Conservation (phyloP, 306 rosid genomes). For the Quercus alba region DNA sequence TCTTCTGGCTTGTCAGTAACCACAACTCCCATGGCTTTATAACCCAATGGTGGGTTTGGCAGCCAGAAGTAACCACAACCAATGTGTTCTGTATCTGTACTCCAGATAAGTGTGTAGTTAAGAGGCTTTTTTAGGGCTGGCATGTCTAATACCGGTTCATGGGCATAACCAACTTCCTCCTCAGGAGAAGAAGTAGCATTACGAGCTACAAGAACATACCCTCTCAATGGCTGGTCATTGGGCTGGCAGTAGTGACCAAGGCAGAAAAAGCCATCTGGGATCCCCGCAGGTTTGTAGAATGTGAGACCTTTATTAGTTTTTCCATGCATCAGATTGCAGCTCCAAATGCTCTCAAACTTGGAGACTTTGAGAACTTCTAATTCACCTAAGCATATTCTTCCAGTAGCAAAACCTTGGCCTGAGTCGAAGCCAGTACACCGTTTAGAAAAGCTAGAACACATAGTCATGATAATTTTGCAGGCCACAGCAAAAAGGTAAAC, state of each 20-base stretch:
- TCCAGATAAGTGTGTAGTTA: conserved; percentile 67
- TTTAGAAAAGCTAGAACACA: conserved; percentile 19
- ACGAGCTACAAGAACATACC: conserved; percentile 68
- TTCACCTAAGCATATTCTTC: conserved; percentile 75
- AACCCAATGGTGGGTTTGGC: conserved; percentile 83
- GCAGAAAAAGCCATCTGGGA: conserved; percentile 74
- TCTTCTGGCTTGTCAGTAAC: conserved; percentile 54
- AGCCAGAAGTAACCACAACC: conserved; percentile 76
- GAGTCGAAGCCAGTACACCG: conserved; percentile 12
- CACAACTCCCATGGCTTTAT: conserved; percentile 71
- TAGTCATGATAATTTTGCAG: conserved; percentile 17
- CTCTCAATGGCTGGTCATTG: conserved; percentile 58
- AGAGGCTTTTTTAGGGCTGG: conserved; percentile 63
- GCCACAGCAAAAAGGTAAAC: neutral
- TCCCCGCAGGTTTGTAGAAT: conserved; percentile 67
- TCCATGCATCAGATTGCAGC: conserved; percentile 41
- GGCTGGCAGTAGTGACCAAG: conserved; percentile 84
- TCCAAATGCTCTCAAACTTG: conserved; percentile 64
- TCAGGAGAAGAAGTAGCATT: conserved; percentile 29
- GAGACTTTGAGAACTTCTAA: conserved; percentile 51
- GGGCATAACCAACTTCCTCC: conserved; percentile 16
- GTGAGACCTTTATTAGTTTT: conserved; percentile 45
- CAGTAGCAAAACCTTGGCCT: conserved; percentile 77
- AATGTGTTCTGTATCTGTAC: conserved; percentile 42
- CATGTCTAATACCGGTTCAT: conserved; percentile 12